phyloP scores from a whole-genome alignment of 1,139 yeast species.

The Saccharomyces pastorianus region DNA sequence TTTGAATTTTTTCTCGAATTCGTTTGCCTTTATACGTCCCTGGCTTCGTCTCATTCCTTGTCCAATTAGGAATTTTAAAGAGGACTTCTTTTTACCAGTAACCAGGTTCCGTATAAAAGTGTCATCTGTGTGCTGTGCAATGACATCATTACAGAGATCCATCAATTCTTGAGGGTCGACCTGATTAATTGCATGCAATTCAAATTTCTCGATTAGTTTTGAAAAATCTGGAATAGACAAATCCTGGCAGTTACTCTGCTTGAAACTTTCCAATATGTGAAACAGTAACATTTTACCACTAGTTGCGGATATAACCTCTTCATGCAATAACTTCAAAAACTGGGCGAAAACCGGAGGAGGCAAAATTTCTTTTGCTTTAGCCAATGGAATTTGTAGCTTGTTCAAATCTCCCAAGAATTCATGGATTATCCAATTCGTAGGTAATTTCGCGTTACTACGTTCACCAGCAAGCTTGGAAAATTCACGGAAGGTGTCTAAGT shows the following conservation, averaged over 20 bases:
- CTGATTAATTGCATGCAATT: constrained; percentile 34
- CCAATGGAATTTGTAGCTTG: constrained; percentile 41
- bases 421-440: constrained; percentile 80
- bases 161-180: constrained; percentile 40
- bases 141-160: constrained; percentile 45
- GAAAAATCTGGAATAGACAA: constrained; percentile 26
- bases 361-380: constrained; percentile 31
- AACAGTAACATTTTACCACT: constrained; percentile 60
- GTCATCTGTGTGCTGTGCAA: constrained; percentile 38
- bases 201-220: constrained; percentile 47
- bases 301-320: constrained; percentile 40
- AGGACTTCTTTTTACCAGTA: constrained; percentile 50
- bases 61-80: constrained; percentile 73
- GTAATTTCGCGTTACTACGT: constrained; percentile 33
- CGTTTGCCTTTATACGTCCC: constrained; percentile 53
- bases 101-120: constrained; percentile 51
- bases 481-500: constrained; percentile 35
- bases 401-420: constrained; percentile 66
- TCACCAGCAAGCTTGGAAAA: constrained; percentile 23
- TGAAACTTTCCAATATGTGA: constrained; percentile 47
- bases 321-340: constrained; percentile 37
- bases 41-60: constrained; percentile 72
- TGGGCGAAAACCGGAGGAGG: constrained; percentile 36
- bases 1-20: constrained; percentile 41
- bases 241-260: constrained; percentile 23